Conservation (phyloP, 257 asterid genomes). For the Striga asiatica region DNA sequence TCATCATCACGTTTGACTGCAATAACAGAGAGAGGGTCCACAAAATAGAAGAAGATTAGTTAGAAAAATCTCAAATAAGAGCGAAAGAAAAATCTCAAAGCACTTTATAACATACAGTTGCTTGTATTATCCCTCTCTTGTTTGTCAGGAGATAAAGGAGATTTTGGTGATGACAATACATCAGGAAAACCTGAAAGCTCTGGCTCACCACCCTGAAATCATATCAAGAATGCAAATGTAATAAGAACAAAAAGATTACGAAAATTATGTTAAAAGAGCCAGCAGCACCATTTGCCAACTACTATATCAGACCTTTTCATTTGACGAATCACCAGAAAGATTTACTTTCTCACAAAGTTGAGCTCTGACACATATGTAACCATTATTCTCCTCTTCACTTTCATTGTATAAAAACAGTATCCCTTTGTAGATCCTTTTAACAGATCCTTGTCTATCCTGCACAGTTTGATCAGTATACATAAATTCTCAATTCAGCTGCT, state of each 20-base stretch:
- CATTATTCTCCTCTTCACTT: constrained; percentile 48
- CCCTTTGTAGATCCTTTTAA: constrained; percentile 78
- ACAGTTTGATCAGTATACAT: constrained; percentile 11
- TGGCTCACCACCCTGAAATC: constrained; percentile 48
- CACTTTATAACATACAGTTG: constrained; percentile 47
- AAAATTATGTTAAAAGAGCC: constrained; percentile 2
- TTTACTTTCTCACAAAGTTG: constrained; percentile 64
- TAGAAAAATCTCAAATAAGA: constrained; percentile 13
- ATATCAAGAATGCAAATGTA: constrained; percentile 7
- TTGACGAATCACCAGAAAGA: constrained; percentile 29
- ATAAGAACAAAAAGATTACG: neutral
- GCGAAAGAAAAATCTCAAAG: constrained; percentile 8
- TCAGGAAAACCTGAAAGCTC: constrained; percentile 52
- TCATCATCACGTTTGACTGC: constrained; percentile 64
- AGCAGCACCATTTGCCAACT: neutral
- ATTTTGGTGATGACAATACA: constrained; percentile 56
- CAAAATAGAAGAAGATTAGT: constrained; percentile 4
- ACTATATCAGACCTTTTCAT: constrained; percentile 48
- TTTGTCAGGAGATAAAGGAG: constrained; percentile 64
- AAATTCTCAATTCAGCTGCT: constrained; percentile 12
- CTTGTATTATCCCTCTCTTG: constrained; percentile 50
- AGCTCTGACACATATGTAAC: constrained; percentile 62
- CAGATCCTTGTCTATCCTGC: constrained; percentile 78
- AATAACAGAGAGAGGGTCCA: constrained; percentile 10
- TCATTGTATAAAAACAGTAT: constrained; percentile 60